phyloP scores from a whole-genome alignment of 192 early-diverging fungal species.

The Phycomyces nitens region DNA sequence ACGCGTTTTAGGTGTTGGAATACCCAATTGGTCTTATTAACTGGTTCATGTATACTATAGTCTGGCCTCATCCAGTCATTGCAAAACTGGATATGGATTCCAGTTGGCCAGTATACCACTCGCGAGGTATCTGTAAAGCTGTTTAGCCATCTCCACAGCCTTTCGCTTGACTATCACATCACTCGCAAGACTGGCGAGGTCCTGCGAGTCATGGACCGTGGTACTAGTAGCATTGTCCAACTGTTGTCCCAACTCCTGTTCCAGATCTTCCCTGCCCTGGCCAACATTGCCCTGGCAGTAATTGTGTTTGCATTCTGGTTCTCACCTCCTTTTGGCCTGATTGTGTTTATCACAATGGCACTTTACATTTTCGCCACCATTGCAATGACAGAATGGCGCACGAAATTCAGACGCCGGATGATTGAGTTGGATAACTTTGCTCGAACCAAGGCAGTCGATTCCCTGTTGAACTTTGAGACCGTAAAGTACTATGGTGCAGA shows the following conservation, averaged over 20 bases:
- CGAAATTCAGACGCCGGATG: conserved; percentile 73
- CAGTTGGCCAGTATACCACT: conserved; percentile 89
- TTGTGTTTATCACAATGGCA: conserved; percentile 85
- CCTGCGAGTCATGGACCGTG: conserved; percentile 85
- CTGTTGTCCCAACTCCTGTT: conserved; percentile 82
- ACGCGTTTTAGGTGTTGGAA: too few species aligned
- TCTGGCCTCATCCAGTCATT: conserved; percentile 67
- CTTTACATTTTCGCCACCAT: conserved; percentile 83
- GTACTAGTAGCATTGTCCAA: conserved; percentile 67
- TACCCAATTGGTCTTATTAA: background rate
- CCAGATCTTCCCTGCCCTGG: conserved; percentile 86
- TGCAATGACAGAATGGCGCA: conserved; percentile 84
- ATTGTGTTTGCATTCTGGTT: conserved; percentile 63
- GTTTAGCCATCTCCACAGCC: conserved; percentile 84
- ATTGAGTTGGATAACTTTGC: conserved; percentile 85
- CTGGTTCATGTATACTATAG: conserved; percentile 6
- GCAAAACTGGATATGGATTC: conserved; percentile 91
- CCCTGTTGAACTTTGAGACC: conserved; percentile 96
- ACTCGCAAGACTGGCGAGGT: conserved; percentile 94
- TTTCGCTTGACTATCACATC: conserved; percentile 90
- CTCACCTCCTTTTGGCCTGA: conserved; percentile 75
- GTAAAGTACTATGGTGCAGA: conserved; percentile 98
- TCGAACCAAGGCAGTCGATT: conserved; percentile 86
- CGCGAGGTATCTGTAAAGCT: conserved; percentile 87
- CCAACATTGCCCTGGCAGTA: conserved; percentile 84